These are phyloP conservation scores for Starmerella powellii DNA, from an alignment of 805 yeast genomes.

Conservation along the genomic window DNA sequence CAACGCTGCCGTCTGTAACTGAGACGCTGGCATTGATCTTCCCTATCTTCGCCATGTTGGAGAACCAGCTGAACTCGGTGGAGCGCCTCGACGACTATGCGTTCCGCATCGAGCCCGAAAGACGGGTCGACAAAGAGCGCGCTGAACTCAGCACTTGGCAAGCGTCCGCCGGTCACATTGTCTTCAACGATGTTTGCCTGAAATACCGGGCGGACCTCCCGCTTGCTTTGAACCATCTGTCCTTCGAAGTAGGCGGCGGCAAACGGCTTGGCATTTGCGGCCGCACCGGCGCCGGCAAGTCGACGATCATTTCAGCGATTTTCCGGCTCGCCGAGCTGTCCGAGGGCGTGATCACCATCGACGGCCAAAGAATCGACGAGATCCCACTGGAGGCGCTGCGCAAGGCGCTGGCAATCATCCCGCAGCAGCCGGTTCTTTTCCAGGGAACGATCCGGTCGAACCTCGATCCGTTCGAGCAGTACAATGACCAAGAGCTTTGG, in stretches of 20 bases:
- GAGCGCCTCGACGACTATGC: constrained; percentile 61
- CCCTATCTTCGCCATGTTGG: constrained; percentile 53
- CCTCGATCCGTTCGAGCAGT: constrained; percentile 57
- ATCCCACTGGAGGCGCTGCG: constrained; percentile 58
- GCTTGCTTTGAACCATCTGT: constrained; percentile 46
- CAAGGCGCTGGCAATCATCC: constrained; percentile 63
- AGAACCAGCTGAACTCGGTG: constrained; percentile 62
- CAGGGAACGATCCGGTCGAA: constrained; percentile 65
- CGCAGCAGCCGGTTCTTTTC: constrained; percentile 79
- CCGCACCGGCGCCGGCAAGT: constrained; percentile 82
- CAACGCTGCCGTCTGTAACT: constrained; percentile 43
- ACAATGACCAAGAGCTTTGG: constrained; percentile 50
- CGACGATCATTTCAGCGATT: constrained; percentile 59
- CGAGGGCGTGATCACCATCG: constrained; percentile 45
- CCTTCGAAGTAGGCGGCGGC: constrained; percentile 38
- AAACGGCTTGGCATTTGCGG: constrained; percentile 80
- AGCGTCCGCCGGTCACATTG: constrained; percentile 48
- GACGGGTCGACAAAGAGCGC: constrained; percentile 52
- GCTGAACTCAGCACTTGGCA: constrained; percentile 39
- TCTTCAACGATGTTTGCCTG: constrained; percentile 45
- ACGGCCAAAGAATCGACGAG: constrained; percentile 50
- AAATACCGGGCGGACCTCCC: constrained; percentile 56
- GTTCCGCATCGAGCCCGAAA: constrained; percentile 44
- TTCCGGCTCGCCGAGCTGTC: constrained; percentile 53
- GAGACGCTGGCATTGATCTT: constrained; percentile 47